These are phyloP conservation scores for Cyberlindnera americana DNA, from an alignment of 805 yeast species.

Conservation along the genomic window DNA sequence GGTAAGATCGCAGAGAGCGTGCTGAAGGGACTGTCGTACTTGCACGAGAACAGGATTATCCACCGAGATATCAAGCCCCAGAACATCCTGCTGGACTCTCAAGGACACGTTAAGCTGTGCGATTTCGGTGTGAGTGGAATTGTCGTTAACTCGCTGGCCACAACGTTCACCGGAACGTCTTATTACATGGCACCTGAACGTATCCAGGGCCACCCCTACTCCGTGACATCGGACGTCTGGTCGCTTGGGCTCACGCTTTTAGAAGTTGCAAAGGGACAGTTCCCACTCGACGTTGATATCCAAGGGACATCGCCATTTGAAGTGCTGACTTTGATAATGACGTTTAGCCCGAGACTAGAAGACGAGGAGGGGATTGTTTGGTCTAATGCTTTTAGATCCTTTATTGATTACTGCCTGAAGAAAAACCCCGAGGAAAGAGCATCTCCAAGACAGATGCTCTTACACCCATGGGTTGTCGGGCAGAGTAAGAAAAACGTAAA, in stretches of 20 bases:
- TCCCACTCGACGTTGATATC: slow-evolving; percentile 55
- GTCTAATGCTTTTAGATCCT: slow-evolving; percentile 80
- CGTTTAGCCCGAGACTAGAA: slow-evolving; percentile 72
- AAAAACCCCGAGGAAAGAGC: slow-evolving; percentile 82
- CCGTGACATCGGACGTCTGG: slow-evolving; percentile 96
- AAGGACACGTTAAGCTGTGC: slow-evolving; percentile 87
- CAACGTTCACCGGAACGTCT: slow-evolving; percentile 96
- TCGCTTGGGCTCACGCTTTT: slow-evolving; percentile 86
- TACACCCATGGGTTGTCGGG: slow-evolving; percentile 89
- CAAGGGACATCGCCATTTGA: slow-evolving; percentile 78
- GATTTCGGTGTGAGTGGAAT: slow-evolving; percentile 98
- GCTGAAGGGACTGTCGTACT: slow-evolving; percentile 76
- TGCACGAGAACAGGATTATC: slow-evolving; percentile 83
- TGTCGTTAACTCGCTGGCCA: slow-evolving; percentile 90
- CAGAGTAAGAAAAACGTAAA: slow-evolving; percentile 69
- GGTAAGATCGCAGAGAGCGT: slow-evolving; percentile 90
- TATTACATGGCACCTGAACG: slow-evolving; percentile 99
- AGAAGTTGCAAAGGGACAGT: slow-evolving; percentile 90
- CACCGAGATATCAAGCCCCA: slow-evolving; percentile 97
- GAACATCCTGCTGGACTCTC: slow-evolving; percentile 70
- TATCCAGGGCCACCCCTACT: slow-evolving; percentile 91
- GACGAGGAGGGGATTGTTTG: slow-evolving; percentile 80
- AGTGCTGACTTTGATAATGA: slow-evolving; percentile 72
- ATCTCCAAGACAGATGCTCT: slow-evolving; percentile 87
- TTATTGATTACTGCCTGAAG: slow-evolving; percentile 73